Evolutionary conservation across 2,329 filamentous ascomycete genomes (phyloP), one percentile per base, ranked within the genome.

Genomic region (Chaetothyriales sp.): DNA sequence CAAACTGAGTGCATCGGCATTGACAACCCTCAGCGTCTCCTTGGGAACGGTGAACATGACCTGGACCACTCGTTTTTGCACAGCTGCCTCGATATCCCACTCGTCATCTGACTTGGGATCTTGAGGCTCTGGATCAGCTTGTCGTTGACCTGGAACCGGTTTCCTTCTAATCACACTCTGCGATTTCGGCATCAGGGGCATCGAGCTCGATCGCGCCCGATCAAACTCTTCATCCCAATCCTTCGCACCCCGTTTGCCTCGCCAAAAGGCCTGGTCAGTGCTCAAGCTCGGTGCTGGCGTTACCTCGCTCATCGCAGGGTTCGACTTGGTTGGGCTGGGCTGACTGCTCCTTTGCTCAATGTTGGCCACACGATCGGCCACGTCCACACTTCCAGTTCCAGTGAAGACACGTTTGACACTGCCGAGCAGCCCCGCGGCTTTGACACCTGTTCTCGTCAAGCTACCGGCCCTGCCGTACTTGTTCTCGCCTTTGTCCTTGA

Each of bases 1-100:
- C 22, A 61, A 49, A 51, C 62, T 62, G 47, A 60, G 46, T 9
- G 73, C 68, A 61, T 83, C 83, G 48, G 78, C 82, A 64, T 96
- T 96, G 18, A 95, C 90, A n/a, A 96, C 88, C 22, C 90, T 73
- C 55, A 96, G 68, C 59, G 80, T 79, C 66, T 90, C 84, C 65
- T 83, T 87, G 2, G 92, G 90, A 53, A 95, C 87, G 0, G 90
- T 95, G 66, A 95, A 96, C 78, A 94, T 92, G 62, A 87, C 78
- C 65, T 89, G 84, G 54, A 89, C 84, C 7, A 85, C 72, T 19
- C 83, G 70, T 52, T 77, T 77, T 67, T 86, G 81, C 1, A 83
- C 77, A 2, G 84, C 83, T 50, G 76, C 73, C 64, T 89, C 84
- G 42, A 89, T 78, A 59, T 88, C 84, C 84, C 84, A 86, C 50